A percentile compares a stretch with the other conserved stretches of the same genome.
Conservation (phyloP, 495 filamentous ascomycete species). For the Talaromyces wortmannii region DNA sequence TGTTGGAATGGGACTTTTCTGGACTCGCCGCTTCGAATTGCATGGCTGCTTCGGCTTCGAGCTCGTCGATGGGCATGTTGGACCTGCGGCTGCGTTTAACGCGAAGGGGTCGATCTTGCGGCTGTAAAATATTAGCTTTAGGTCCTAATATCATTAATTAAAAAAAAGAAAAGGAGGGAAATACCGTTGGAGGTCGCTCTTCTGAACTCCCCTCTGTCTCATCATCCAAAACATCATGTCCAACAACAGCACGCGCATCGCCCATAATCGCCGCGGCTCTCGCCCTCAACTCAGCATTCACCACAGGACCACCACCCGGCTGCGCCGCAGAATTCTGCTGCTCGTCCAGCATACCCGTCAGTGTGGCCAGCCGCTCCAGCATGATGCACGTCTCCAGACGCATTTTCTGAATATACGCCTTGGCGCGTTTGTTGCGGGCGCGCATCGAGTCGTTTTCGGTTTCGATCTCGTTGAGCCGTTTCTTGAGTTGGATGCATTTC, state of each 20-base stretch:
- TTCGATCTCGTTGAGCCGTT: conserved; percentile 84
- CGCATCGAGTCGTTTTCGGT: conserved; percentile 76
- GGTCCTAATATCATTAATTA: not conserved
- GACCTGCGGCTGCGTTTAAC: conserved; percentile 69
- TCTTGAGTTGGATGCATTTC: conserved; percentile 94
- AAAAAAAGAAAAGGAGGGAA: conserved; percentile 7
- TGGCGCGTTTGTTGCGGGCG: conserved; percentile 69
- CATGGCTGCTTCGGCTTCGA: conserved; percentile 13
- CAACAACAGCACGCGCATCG: conserved; percentile 17
- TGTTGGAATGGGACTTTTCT: not conserved
- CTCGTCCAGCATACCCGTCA: conserved; percentile 65
- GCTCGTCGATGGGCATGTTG: conserved; percentile 13
- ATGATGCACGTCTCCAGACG: conserved; percentile 86
- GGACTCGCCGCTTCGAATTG: conserved; percentile 2
- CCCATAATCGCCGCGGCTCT: conserved; percentile 9
- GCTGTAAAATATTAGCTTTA: conserved; percentile 38
- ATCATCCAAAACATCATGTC: conserved; percentile 27
- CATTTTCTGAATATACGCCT: conserved; percentile 81
- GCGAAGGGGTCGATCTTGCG: conserved; percentile 84
- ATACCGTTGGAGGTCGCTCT: conserved; percentile 40
- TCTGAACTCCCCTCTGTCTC: conserved; percentile 43
- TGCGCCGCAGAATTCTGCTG: conserved; percentile 31
- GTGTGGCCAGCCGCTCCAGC: conserved; percentile 77
- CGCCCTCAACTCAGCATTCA: conserved; percentile 10
- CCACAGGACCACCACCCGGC: not conserved